Conservation (phyloP, 2,329 filamentous ascomycete species). For the Penicillium sp. region DNA sequence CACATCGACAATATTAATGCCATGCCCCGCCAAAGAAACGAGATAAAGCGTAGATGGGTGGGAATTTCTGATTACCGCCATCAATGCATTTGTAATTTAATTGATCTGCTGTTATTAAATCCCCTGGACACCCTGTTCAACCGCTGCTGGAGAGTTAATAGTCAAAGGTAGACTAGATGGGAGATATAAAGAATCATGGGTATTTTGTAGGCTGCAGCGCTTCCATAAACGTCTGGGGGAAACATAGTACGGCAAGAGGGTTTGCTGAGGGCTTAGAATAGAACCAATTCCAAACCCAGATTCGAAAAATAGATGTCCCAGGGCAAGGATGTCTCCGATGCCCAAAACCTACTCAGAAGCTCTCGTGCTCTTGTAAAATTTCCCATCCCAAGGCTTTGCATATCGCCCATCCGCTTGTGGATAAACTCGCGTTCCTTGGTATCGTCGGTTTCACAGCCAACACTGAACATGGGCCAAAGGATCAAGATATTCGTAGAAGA, state of each 20-base stretch:
- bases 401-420: conserved; percentile 29
- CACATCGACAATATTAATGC: no score
- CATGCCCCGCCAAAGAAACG: no score
- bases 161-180: no score
- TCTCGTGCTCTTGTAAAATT: conserved; percentile 30
- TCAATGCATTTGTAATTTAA: no score
- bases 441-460: conserved; percentile 30
- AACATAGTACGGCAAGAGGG: neutral
- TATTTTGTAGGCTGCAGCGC: no score
- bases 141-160: no score
- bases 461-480: conserved; percentile 36
- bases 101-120: no score
- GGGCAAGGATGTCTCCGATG: conserved; percentile 14
- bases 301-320: conserved; percentile 27
- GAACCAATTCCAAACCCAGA: conserved; percentile 25
- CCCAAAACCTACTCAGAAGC: conserved; percentile 25
- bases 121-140: no score
- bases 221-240: no score
- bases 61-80: no score
- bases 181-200: no score
- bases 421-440: conserved; percentile 19
- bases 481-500: conserved; percentile 32
- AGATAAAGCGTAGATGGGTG: no score
- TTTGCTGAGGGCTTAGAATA: conserved; percentile 19
- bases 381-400: conserved; percentile 31